Evolutionary conservation across 345 rosid genomes (phyloP), one percentile per base, ranked within the genome.

Genomic region (Cardamine chenopodiifolia): DNA sequence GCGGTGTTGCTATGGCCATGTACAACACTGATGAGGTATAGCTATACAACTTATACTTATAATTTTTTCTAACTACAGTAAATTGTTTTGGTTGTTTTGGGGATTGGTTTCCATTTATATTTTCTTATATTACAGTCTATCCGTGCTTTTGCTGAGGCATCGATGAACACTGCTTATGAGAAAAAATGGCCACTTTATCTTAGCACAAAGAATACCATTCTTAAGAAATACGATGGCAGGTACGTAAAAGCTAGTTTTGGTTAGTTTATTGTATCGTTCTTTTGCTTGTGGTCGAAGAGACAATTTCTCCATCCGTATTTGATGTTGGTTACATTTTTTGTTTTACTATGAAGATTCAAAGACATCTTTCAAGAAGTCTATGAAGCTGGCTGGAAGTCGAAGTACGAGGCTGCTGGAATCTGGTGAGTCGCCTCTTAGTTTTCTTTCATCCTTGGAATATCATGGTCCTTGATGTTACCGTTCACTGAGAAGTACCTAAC

Each of bases 171-270:
- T 75, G 98, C 99, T 64, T 90, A 83, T 74, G 83, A 86, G 87
- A 95, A 92, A 52, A 95, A 89, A 78, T 95, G 99, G 98, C 99
- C 99, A 2, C 99, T 95, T 75, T 95, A 95, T 84, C 96, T 95
- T 68, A 92, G 99, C 82, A 95, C 99, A 9, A 95, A 95, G 79
- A 92, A 95, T 71, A 95, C 99, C 37, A 95, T 92, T 80, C 97
- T 95, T 63, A 95, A 95, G 92, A 95, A 95, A 82, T 95, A 92
- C 80, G 99, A 95, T 83, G 99, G 99, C 77, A 92, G 98, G 98
- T 91, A 83, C 78, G 81, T 23, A 23, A 1, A 20, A 12, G 50
- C 18, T 39, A 19, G 13, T 70, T 22, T 39, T 53, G 7, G 10
- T 53, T 75, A 13, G 39, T 47, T 50, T 62, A 59, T 34, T 57